phyloP scores from a whole-genome alignment of 768 basidiomycete species.

The Scleroderma citrinum region DNA sequence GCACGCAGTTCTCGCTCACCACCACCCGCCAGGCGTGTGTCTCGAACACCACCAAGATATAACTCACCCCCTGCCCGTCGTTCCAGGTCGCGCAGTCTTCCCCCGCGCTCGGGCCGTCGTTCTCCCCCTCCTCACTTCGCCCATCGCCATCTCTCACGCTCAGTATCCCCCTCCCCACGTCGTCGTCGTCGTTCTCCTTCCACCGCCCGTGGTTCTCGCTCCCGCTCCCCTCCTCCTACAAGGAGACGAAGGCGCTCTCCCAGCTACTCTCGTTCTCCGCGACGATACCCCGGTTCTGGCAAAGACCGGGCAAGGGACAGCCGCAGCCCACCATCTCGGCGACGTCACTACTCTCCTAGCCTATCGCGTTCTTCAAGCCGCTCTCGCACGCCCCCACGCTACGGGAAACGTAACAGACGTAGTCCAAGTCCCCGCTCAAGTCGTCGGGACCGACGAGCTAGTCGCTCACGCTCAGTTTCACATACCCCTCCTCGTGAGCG shows the following conservation, averaged over 20 bases:
- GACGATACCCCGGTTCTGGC: constrained; percentile 10
- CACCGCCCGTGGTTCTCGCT: constrained; percentile 25
- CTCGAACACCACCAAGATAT: constrained; percentile 22
- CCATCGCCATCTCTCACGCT: constrained; percentile 24
- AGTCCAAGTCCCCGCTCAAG: constrained; percentile 34
- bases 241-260: constrained; percentile 32
- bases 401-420: constrained; percentile 34
- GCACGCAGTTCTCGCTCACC: constrained; percentile 36
- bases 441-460: constrained; percentile 22
- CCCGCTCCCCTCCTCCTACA: constrained; percentile 40
- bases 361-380: constrained; percentile 34
- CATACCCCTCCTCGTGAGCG: constrained; percentile 26
- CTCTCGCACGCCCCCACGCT: constrained; percentile 36
- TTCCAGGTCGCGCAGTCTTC: constrained; percentile 29
- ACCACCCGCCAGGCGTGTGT: constrained; percentile 31
- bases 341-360: constrained; percentile 40
- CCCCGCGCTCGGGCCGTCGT: constrained; percentile 18
- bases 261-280: constrained; percentile 26
- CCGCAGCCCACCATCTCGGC: constrained; percentile 29
- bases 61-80: constrained; percentile 33
- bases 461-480: constrained; percentile 30
- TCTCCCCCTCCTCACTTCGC: constrained; percentile 18
- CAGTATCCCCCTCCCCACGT: constrained; percentile 17
- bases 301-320: constrained; percentile 24
- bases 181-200: constrained; percentile 29